These are phyloP conservation scores for Fistulinella prunicolor DNA, from an alignment of 768 basidiomycete genomes.

Conservation along the genomic window DNA sequence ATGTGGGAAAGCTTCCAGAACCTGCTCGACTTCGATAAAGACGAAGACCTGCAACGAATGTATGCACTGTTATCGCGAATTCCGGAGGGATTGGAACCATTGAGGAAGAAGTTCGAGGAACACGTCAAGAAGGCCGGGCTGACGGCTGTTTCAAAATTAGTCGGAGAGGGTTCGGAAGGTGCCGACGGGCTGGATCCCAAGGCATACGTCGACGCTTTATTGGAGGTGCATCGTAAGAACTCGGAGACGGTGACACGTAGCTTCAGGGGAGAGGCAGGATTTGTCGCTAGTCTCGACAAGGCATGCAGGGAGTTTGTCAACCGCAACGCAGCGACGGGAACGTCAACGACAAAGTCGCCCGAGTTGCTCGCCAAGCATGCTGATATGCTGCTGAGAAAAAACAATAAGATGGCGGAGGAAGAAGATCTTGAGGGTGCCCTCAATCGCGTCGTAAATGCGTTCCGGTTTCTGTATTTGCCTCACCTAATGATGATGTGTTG, in stretches of 20 bases:
- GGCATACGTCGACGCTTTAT: conserved; percentile 87
- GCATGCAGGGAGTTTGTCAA: conserved; percentile 97
- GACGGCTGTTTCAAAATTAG: conserved; percentile 71
- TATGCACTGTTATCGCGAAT: conserved; percentile 90
- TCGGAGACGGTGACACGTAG: conserved; percentile 82
- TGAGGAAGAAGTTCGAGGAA: conserved; percentile 90
- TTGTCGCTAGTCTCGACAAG: conserved; percentile 90
- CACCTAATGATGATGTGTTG: conserved; percentile 5
- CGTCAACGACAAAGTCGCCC: conserved; percentile 82
- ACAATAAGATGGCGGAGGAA: conserved; percentile 92
- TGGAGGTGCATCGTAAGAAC: conserved; percentile 92
- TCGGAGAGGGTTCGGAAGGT: conserved; percentile 49
- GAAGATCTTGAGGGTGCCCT: conserved; percentile 86
- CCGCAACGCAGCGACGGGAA: conserved; percentile 83
- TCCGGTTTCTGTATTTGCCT: background rate
- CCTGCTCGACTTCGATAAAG: conserved; percentile 88
- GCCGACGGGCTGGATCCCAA: conserved; percentile 81
- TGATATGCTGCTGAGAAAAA: conserved; percentile 87
- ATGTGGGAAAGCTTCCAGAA: conserved; percentile 95
- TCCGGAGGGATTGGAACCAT: conserved; percentile 83
- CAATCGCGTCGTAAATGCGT: conserved; percentile 74
- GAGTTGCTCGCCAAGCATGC: conserved; percentile 91
- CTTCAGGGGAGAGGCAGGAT: conserved; percentile 91
- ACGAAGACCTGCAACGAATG: conserved; percentile 94
- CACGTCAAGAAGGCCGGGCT: conserved; percentile 92